Base-by-base conservation (phyloP, 179 eudicot species). In the Spinacia oleracea region DNA sequence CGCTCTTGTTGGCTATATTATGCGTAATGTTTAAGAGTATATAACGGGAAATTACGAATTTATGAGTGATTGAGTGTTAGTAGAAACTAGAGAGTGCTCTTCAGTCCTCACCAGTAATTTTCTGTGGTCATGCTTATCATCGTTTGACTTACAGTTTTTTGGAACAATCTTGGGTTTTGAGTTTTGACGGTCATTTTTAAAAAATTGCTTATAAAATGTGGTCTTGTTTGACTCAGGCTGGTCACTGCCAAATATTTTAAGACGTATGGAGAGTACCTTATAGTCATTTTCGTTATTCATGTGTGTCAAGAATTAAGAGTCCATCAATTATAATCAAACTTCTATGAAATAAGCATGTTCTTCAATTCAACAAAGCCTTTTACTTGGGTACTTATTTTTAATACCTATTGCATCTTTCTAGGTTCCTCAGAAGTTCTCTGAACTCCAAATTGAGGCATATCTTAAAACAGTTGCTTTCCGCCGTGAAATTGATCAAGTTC, bases 381-480 rank as follows among this genome's bases (percentile, higher is more conserved):
- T 62, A 51, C 58, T 66, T 74, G 55, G 51, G 9, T 58, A 5
- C 27, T 35, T 53, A 53, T 56, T n/a, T 18, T 55, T 29, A 77
- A 23, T 71, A 70, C 35, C 35, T 82, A 42, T 73, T 53, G 62
- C 85, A 79, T 73, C 64, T 74, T 38, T 75, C 74, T 80, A 96
- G 99, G 99, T 88, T 72, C 99, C 99, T 65, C 86, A 85, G 71
- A 89, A 89, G 64, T 96, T 96, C 80, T 96, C 99, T 66, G 99
- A 93, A 78, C 90, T 96, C 73, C 99, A 96, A 85, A 93, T 93
- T 79, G 89, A 96, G 86, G 81, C 99, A 78, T 96, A 96, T 88
- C 97, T 96, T 34, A 93, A 96, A 86, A 96, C 99, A 31, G 99
- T 96, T 78, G 99, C 99, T 78, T 96, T 96, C 73, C 97, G 99